Base-by-base conservation (phyloP, 768 basidiomycete species). In the Pleurotus eryngii region DNA sequence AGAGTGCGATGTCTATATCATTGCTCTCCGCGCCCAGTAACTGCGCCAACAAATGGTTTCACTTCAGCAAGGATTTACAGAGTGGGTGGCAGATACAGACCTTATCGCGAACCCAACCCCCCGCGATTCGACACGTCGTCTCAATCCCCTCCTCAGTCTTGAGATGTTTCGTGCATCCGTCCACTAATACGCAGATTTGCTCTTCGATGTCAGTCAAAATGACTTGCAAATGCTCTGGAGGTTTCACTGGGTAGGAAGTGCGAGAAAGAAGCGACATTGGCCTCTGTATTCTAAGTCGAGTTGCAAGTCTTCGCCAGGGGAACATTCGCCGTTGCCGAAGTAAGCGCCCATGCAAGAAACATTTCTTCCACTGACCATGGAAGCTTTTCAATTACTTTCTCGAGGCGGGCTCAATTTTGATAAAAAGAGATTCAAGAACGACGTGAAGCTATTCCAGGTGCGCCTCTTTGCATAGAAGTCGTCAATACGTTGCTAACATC, bases 41-140 rank as follows among this genome's bases (percentile, higher is more conserved):
- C 97, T 94, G 64, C 59, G 55, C 24, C 57, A 47, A 68, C 58
- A 56, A 56, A 63, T 51, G 24, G 4, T 5, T 15, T 12, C 27
- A 30, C 18, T 27, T 39, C 26, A n/a, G 14, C 11, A 5, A 42
- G n/a, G 38, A 20, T 18, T 53, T 15, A 40, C 15, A 22, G 58
- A 40, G 49, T 49, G 26, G 49, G 37, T 15, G 26, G 51, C 26
- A 22, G 17, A 3, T 24, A 69, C 74, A 63, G 59, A 95, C 96
- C 87, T 99, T 99, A 72, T 99, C 97, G 65, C 97, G 79, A 46
- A 98, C 97, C 97, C 97, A 99, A 17, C 97, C 97, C 15, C 97
- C 97, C 9, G 95, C 97, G 47, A 99, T 91, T 62, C 97, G 81
- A 68, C 96, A 96, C 1, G 83, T 79, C 0, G 84, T 86, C 4